Evolutionary conservation across 305 asterid genomes (phyloP), one percentile per base, ranked within the genome.

Genomic region (Petunia hybrid): DNA sequence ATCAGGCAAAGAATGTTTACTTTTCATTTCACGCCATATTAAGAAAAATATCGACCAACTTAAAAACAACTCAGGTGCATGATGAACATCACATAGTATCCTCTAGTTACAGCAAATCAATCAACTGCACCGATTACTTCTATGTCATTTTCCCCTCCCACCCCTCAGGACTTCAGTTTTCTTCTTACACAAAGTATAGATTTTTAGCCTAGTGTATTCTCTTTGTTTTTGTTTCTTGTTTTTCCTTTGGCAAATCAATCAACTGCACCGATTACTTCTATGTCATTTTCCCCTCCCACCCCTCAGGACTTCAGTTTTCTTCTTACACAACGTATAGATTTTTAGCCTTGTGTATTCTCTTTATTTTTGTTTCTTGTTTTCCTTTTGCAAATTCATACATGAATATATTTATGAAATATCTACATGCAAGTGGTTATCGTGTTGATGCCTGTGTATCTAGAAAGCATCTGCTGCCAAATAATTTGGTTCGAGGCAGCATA

Each of bases 321-420:
- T 71, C 43, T 22, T 46, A 71, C 77, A 10, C 16, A 46, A 12
- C 45, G 2, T 46, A 51, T 6, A 48, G 60, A 71, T 7, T 71
- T 35, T 71, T 31, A 16, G 22, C 38, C 76, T 68, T 5, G 38
- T 68, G 73, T 40, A 69, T 13, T 69, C 76, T 69, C 8, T 57
- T 14, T 31, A 55, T 55, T 14, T 55, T 55, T 43, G 57, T 69
- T 69, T 69, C 77, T 69, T 69, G 22, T 45, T 45, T 45, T 13
- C 45, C 53, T 57, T 43, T 69, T 69, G 8, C 59, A 69, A 69
- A 69, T 69, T 31, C 77, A 69, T 45, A 45, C 16, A 45, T 69
- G 57, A 60, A 43, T 68, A 41, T 45, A 41, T 69, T 66, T 66
- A 42, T 8, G 55, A 68, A 68, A 35, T 6, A 71, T 45, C 62